These are phyloP conservation scores for Pythium dissotocum DNA, from an alignment of 352 stramenopile genomes.

Conservation along the genomic window DNA sequence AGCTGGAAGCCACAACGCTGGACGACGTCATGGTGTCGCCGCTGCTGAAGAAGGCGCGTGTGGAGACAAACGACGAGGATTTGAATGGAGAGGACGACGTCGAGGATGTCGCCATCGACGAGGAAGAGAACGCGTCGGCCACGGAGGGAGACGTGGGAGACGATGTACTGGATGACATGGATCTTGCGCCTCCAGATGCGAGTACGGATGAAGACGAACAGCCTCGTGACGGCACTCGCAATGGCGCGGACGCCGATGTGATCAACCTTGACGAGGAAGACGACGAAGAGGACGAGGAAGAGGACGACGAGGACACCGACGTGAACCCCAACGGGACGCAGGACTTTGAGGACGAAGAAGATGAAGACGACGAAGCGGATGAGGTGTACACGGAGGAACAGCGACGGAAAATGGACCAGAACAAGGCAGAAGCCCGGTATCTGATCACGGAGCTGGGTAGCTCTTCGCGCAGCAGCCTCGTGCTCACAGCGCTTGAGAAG, in stretches of 20 bases:
- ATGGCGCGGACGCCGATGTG: slow-evolving; percentile 18
- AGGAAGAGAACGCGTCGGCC: slow-evolving; percentile 16
- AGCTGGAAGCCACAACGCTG: slow-evolving; percentile 49
- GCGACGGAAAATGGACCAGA: slow-evolving; percentile 41
- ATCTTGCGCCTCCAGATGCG: slow-evolving; percentile 25
- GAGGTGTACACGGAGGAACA: slow-evolving; percentile 13
- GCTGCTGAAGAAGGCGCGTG: slow-evolving; percentile 51
- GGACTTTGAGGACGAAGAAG: slow-evolving; percentile 19
- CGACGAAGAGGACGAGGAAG: slow-evolving; percentile 31
- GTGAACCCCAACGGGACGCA: background rate
- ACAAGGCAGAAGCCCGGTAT: slow-evolving; percentile 50
- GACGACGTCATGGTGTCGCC: slow-evolving; percentile 65
- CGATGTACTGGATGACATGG: slow-evolving; percentile 23
- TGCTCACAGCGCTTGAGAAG: slow-evolving; percentile 61
- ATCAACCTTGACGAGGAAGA: slow-evolving; percentile 25
- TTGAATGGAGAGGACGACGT: slow-evolving; percentile 33
- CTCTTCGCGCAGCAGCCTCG: slow-evolving; percentile 55
- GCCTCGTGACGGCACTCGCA: slow-evolving; percentile 6
- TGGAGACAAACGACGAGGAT: slow-evolving; percentile 51
- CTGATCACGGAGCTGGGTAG: slow-evolving; percentile 55
- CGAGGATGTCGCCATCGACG: slow-evolving; percentile 4
- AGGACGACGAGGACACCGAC: slow-evolving; percentile 33
- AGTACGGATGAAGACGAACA: slow-evolving; percentile 31
- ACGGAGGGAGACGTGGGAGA: slow-evolving; percentile 17
- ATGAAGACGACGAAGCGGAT: slow-evolving; percentile 33